These are phyloP conservation scores for Saccharomyces pastorianus DNA, from an alignment of 1,139 yeast genomes.

Conservation along the genomic window DNA sequence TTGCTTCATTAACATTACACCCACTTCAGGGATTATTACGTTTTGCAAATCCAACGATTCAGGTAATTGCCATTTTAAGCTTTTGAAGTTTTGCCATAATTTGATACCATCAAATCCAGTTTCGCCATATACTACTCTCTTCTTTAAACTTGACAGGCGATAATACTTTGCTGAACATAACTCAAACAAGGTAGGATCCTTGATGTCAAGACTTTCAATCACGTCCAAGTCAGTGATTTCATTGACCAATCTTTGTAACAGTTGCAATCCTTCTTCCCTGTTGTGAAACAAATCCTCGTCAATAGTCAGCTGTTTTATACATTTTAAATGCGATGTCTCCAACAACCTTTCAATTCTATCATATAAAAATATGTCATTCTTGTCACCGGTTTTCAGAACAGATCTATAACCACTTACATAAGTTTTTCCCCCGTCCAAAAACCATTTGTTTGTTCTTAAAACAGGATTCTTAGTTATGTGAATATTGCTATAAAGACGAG, in stretches of 20 bases:
- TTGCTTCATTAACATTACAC: neutral
- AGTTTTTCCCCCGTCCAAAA: slow-evolving; percentile 27
- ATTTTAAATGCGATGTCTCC: slow-evolving; percentile 11
- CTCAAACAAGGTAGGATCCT: slow-evolving; percentile 12
- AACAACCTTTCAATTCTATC: slow-evolving; percentile 28
- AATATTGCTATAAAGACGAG: slow-evolving; percentile 26
- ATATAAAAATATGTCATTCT: slow-evolving; percentile 31
- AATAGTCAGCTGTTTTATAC: slow-evolving; percentile 16
- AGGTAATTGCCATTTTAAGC: slow-evolving; percentile 13
- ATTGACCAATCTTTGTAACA: slow-evolving; percentile 16
- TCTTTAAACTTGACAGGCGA: slow-evolving; percentile 11
- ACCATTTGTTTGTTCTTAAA: slow-evolving; percentile 24
- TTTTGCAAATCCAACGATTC: slow-evolving; percentile 1
- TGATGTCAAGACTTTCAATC: slow-evolving; percentile 17
- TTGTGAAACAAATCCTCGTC: slow-evolving; percentile 24
- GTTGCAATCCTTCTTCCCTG: slow-evolving; percentile 10
- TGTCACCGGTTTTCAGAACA: slow-evolving; percentile 24
- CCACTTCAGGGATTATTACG: neutral
- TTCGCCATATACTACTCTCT: slow-evolving; percentile 8
- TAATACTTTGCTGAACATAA: slow-evolving; percentile 10
- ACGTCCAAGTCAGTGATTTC: slow-evolving; percentile 10
- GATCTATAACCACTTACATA: slow-evolving; percentile 29
- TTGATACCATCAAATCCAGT: neutral
- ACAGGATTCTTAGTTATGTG: slow-evolving; percentile 27
- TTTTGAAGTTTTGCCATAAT: slow-evolving; percentile 6